Base-by-base conservation (phyloP, 805 yeast species). In the Nematodospora valgi region DNA sequence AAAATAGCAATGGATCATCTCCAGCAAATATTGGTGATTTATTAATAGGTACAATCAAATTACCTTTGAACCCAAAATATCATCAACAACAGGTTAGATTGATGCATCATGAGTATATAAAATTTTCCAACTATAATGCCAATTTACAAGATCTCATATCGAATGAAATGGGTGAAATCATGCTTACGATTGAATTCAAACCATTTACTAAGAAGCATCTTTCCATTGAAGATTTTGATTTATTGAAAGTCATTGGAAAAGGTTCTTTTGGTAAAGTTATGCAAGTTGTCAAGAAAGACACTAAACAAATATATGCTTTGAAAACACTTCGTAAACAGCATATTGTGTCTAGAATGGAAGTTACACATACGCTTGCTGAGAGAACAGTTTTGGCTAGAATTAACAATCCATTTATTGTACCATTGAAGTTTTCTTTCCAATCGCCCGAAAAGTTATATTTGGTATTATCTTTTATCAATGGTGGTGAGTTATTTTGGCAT, bases 231-330 rank as follows among this genome's bases (percentile, higher is more conserved):
- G 96, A 91, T 54, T 91, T 93, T 62, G 96, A 88, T 50, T 65
- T 93, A 34, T 72, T 93, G 47, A 93, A 93, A 61, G 98, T 93
- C 15, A 87, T 93, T 37, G 98, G 98, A 23, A 93, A 93, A 58
- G 98, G 98, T 6, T 88, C 97, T 7, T 93, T 93, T 58, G 98
- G 98, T 34, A 93, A 93, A 62, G 98, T 93, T 35, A 93, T 93
- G 98, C 98, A 93, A 62, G 98, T 93, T 27, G 80, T 88, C 44
- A 93, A 93, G 63, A 86, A 86, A 49, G 98, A 93, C 59, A 93
- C 98, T 3, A 83, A 83, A 45, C 94, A 91, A 57, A 81, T 93
- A 16, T 93, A 93, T 59, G 98, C 98, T 2, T 68, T 93, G 54
- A 93, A 93, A 60, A 88, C 97, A 0, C 79, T 93, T 44, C 74